Evolutionary conservation across 75 land plant genomes (phyloP).

Genomic region (Selaginella tamariscina): DNA sequence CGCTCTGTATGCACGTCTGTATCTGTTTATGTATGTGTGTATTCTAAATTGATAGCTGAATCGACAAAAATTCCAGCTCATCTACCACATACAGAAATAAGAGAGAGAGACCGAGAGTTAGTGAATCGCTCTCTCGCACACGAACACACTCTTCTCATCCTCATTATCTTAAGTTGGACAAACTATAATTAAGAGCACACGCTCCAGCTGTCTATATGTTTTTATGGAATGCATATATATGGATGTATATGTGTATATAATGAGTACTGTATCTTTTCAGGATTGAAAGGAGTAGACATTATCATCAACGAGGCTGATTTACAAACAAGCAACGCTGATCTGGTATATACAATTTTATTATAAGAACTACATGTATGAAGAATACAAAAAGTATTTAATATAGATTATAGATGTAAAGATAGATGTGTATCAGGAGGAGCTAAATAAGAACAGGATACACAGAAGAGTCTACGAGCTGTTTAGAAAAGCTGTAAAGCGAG

Average conservation of each 20-base stretch:
- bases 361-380: constrained; percentile 12
- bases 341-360: not conserved
- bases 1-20: too few relatives aligned
- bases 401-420: too few relatives aligned
- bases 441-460: constrained; percentile 58
- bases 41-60: not conserved
- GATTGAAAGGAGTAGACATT: constrained; percentile 44
- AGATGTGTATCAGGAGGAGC: too few relatives aligned
- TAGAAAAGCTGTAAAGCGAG: constrained; percentile 57
- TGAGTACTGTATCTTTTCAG: constrained; percentile 27
- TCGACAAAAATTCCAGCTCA: not conserved
- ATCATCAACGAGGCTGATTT: constrained; percentile 58
- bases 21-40: too few relatives aligned
- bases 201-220: too few relatives aligned
- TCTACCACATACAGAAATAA: too few relatives aligned
- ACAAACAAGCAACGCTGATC: constrained; percentile 32
- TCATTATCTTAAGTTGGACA: not conserved
- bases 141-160: not conserved
- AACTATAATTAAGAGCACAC: too few relatives aligned
- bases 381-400: too few relatives aligned
- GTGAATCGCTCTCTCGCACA: too few relatives aligned
- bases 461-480: constrained; percentile 80
- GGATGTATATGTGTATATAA: constrained; percentile 1
- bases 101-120: too few relatives aligned
- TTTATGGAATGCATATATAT: not conserved